phyloP scores from a whole-genome alignment of 164 flowering plant species.

The Annona squamosa region DNA sequence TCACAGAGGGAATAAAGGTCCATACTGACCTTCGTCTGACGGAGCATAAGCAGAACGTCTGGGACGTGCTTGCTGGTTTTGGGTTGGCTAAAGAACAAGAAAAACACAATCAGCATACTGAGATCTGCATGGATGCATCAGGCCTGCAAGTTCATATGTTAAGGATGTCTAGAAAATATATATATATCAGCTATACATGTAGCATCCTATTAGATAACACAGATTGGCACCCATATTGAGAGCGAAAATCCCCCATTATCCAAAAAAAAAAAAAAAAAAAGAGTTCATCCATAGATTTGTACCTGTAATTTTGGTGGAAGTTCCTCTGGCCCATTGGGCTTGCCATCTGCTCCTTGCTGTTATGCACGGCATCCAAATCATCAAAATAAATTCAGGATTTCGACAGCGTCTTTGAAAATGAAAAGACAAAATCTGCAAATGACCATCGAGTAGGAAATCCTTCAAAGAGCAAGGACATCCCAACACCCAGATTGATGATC shows the following conservation, averaged over 20 bases:
- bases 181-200: too few relatives aligned
- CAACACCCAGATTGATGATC: background rate
- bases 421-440: background rate
- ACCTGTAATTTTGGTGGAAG: conserved; percentile 69
- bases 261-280: too few relatives aligned
- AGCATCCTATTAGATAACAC: too few relatives aligned
- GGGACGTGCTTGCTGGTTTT: conserved; percentile 2
- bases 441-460: background rate
- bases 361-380: background rate
- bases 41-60: conserved; percentile 6
- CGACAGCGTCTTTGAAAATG: background rate
- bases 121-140: background rate
- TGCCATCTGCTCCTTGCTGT: conserved; percentile 63
- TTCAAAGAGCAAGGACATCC: background rate
- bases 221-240: too few relatives aligned
- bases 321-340: conserved; percentile 80
- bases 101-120: background rate
- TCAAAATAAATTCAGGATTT: conserved; percentile 14
- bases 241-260: too few relatives aligned
- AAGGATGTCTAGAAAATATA: too few relatives aligned
- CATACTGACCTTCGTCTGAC: background rate
- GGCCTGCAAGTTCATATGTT: background rate
- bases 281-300: background rate
- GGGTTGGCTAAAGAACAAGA: background rate
- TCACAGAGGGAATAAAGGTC: background rate